Percentiles rank a stretch among this genome's conserved stretches.
These are phyloP conservation scores for Cutaneotrichosporon cavernicola DNA, from an alignment of 1,284 basidiomycete genomes.

Conservation along the genomic window DNA sequence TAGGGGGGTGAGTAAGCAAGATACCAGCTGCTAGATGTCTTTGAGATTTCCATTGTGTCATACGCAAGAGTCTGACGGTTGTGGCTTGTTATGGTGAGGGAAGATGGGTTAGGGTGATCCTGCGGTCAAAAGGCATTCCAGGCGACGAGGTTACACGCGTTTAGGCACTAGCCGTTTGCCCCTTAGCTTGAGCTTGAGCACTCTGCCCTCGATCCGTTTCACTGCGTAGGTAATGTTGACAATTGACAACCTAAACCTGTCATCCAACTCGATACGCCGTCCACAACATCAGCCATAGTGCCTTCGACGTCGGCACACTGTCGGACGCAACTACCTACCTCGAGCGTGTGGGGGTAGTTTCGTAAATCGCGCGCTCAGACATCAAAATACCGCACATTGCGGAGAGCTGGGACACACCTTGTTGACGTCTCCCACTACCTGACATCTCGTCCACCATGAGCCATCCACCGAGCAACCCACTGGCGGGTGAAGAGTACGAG, in stretches of 20 bases:
- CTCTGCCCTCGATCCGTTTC: background rate
- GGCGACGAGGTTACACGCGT: no score
- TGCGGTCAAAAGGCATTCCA: no score
- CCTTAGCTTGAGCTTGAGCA: no score
- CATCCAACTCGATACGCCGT: background rate
- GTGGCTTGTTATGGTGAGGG: background rate
- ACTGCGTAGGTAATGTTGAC: background rate
- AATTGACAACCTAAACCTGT: background rate
- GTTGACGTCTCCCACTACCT: background rate
- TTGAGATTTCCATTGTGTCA: no score
- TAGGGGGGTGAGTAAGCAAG: background rate
- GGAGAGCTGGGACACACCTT: background rate
- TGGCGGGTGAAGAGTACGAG: constrained; percentile 41
- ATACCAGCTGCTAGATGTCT: no score
- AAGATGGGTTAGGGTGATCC: no score
- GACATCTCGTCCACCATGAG: constrained; percentile 6
- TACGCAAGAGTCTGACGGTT: no score
- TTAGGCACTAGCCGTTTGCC: background rate
- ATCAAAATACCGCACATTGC: background rate
- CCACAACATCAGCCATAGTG: background rate
- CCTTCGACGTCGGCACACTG: background rate
- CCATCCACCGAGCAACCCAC: constrained; percentile 25
- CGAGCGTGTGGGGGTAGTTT: background rate
- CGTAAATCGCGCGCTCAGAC: background rate
- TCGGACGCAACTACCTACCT: background rate